Percentiles rank a stretch among this genome's conserved stretches.
Conservation (phyloP, 2,329 filamentous ascomycete species). For the Fusarium anguioides region DNA sequence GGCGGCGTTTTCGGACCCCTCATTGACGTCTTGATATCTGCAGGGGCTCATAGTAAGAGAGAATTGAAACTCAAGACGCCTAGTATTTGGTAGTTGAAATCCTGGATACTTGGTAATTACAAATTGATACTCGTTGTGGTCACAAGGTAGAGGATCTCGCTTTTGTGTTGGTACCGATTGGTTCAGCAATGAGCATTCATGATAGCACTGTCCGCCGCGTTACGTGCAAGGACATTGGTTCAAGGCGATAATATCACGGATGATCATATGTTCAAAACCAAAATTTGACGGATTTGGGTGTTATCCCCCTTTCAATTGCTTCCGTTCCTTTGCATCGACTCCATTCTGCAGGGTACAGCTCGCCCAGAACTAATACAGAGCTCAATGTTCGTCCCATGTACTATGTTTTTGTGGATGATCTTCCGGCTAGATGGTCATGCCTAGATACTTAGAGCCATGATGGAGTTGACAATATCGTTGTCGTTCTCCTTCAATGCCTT, state of each 20-base stretch:
- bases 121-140: not conserved
- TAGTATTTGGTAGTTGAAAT: not conserved
- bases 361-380: conserved; percentile 48
- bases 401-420: conserved; percentile 42
- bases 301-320: conserved; percentile 44
- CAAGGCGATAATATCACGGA: not conserved
- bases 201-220: not conserved
- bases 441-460: conserved; percentile 96
- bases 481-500: conserved; percentile 99
- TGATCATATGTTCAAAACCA: not conserved
- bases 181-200: not conserved
- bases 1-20: conserved; percentile 40
- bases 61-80: not conserved
- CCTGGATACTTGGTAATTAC: not conserved
- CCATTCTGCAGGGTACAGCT: conserved; percentile 42
- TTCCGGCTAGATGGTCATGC: conserved; percentile 36
- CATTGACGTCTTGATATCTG: conserved; percentile 21
- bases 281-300: conserved; percentile 32
- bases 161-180: not conserved
- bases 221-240: not conserved
- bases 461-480: conserved; percentile 99
- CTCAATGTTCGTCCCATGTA: conserved; percentile 43
- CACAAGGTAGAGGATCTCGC: not conserved
- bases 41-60: not conserved
- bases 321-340: conserved; percentile 46